Base-by-base conservation (phyloP, 371 early-diverging fungal species). In the Furculomyces boomerangus region DNA sequence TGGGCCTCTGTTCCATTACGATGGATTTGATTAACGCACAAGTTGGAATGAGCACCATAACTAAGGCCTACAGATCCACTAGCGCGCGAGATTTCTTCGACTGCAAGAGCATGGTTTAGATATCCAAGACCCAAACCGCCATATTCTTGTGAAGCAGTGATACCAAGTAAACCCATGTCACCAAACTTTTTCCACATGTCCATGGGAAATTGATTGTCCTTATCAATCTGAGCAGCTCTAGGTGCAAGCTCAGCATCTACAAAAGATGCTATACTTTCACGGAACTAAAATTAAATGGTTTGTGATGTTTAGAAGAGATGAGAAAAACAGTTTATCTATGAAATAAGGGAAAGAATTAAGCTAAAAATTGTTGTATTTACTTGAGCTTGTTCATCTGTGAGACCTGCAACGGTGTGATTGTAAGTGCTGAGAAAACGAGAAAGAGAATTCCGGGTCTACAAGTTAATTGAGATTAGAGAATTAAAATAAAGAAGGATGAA, bases 171-270 rank as follows among this genome's bases (percentile, higher is more conserved):
- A 13, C 97, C 97, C 93, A 96, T 92, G 39, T 84, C 79, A 52
- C 97, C 97, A 55, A 96, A 78, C 70, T 93, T 91, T 60, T 77
- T 76, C 97, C 94, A 94, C 90, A 94, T 87, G 63, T 91, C 91
- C 83, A 77, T 80, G 2, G 93, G 93, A 61, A 96, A 96, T 14
- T 72, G 70, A 64, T 93, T 93, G 28, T 63, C 64, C 61, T 79
- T 77, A 74, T 96, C 97, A 53, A 96, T 89, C 30, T 74, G 71
- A 5, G 66, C 68, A 1, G 97, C 94, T 10, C 88, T 73, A 1
- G 89, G 90, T 0, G 86, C 79, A 28, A 95, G 70, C 64, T 95
- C 94, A 32, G 72, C 75, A 49, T 88, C 75, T 22, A 80, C 83
- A 74, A 89, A 95, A 7, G 71, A 71, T 43, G 77, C 71, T 1